Evolutionary conservation across 2,329 filamentous ascomycete species (phyloP).

Genomic region (Ilyonectria destructans): DNA sequence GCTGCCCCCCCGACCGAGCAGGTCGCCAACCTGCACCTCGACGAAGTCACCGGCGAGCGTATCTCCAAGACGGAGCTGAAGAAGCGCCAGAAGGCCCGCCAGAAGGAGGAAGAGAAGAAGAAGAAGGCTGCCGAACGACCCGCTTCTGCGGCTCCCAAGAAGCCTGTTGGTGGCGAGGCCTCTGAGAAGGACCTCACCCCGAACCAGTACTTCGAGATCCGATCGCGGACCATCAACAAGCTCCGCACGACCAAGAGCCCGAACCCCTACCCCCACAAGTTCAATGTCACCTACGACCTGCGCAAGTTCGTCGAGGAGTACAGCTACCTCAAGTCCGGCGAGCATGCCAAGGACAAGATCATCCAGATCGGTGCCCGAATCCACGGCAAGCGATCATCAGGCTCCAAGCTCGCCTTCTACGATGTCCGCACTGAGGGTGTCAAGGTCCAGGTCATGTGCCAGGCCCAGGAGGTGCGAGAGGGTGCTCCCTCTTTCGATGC

Average conservation of each 20-base stretch:
- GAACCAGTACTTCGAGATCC: conserved; percentile 93
- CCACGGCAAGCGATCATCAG: conserved; percentile 87
- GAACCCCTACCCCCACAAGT: conserved; percentile 86
- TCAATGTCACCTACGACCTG: conserved; percentile 88
- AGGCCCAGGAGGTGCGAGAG: conserved; percentile 83
- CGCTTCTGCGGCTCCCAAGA: conserved; percentile 75
- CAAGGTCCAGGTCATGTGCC: conserved; percentile 93
- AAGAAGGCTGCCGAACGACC: conserved; percentile 85
- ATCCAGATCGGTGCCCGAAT: conserved; percentile 88
- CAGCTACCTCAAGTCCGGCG: conserved; percentile 88
- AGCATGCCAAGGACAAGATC: conserved; percentile 82
- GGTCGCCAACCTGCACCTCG: conserved; percentile 84
- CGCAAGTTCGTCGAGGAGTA: conserved; percentile 86
- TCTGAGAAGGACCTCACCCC: conserved; percentile 71
- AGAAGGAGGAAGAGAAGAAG: conserved; percentile 90
- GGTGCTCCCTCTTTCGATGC: conserved; percentile 81
- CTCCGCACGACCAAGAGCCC: conserved; percentile 58
- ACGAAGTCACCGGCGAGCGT: conserved; percentile 93
- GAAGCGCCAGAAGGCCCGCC: conserved; percentile 93
- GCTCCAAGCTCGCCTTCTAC: conserved; percentile 92
- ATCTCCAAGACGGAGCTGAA: conserved; percentile 91
- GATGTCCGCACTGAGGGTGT: conserved; percentile 71
- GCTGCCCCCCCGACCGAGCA: conserved; percentile 62
- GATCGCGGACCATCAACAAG: conserved; percentile 80
- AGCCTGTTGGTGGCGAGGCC: conserved; percentile 71